Evolutionary conservation across 306 rosid species (phyloP).

Genomic region (Gleditsia sinensis): DNA sequence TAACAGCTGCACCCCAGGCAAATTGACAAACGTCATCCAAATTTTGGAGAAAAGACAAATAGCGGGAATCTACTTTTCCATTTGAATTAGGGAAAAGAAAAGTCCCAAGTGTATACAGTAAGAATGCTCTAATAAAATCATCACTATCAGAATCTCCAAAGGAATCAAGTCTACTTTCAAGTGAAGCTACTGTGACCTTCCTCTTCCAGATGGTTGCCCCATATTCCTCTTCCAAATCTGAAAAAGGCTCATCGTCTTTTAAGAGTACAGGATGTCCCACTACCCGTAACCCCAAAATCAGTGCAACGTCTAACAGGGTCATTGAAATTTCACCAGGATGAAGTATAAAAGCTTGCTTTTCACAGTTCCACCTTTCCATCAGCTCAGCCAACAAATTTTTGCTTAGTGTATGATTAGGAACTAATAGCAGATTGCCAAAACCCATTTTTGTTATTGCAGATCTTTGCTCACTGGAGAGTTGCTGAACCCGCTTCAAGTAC

Average conservation of each 20-base stretch:
- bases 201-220: conserved; percentile 41
- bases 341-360: conserved; percentile 26
- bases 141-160: conserved; percentile 38
- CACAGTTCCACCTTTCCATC: conserved; percentile 49
- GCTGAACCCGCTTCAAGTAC: conserved; percentile 37
- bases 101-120: conserved; percentile 45
- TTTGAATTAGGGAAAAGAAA: conserved; percentile 38
- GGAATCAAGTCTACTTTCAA: conserved; percentile 43
- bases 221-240: conserved; percentile 40
- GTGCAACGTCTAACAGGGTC: conserved; percentile 39
- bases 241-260: conserved; percentile 37
- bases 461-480: conserved; percentile 41
- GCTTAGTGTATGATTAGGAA: conserved; percentile 42
- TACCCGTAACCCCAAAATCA: conserved; percentile 48
- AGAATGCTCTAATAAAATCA: conserved; percentile 49
- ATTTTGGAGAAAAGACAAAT: conserved; percentile 36
- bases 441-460: conserved; percentile 30
- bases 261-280: conserved; percentile 38
- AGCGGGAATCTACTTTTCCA: conserved; percentile 51
- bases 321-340: conserved; percentile 34
- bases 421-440: conserved; percentile 39
- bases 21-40: conserved; percentile 37
- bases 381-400: conserved; percentile 39
- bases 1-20: conserved; percentile 51
- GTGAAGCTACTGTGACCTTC: conserved; percentile 40